Conservation (phyloP, 2,329 filamentous ascomycete species). For the Botrytis paeoniae region DNA sequence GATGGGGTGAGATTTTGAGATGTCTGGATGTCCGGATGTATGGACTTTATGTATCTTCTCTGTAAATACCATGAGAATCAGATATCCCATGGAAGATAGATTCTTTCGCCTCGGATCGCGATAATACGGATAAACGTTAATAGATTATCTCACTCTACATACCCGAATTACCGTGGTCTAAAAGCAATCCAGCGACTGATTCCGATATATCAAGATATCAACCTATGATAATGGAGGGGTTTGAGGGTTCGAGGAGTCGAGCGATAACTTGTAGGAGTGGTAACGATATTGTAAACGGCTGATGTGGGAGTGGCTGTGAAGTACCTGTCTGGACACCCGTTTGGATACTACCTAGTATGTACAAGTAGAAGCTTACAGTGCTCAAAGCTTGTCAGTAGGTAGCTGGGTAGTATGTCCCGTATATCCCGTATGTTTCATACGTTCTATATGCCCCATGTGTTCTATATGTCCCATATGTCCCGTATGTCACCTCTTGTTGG, state of each 20-base stretch:
- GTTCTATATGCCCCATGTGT: too few relatives aligned
- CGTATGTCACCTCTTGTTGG: neutral
- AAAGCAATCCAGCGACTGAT: neutral
- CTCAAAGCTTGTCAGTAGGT: neutral
- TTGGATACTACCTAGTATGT: neutral
- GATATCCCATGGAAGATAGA: neutral
- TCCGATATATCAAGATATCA: neutral
- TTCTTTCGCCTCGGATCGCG: constrained; percentile 9
- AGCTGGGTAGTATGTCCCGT: neutral
- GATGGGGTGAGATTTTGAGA: neutral
- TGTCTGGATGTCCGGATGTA: neutral
- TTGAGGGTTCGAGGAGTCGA: neutral
- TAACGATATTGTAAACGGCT: neutral
- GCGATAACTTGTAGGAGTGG: neutral
- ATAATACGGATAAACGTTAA: neutral
- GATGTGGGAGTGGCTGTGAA: neutral
- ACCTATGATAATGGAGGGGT: neutral
- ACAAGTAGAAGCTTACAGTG: neutral
- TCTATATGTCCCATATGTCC: neutral
- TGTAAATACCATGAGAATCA: neutral
- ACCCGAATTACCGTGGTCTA: constrained; percentile 24
- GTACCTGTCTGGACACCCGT: neutral
- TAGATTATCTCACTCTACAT: neutral
- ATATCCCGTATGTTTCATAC: neutral
- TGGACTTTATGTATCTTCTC: neutral